Evolutionary conservation across 2,329 filamentous ascomycete genomes (phyloP).

Genomic region (Xylariales sp.): DNA sequence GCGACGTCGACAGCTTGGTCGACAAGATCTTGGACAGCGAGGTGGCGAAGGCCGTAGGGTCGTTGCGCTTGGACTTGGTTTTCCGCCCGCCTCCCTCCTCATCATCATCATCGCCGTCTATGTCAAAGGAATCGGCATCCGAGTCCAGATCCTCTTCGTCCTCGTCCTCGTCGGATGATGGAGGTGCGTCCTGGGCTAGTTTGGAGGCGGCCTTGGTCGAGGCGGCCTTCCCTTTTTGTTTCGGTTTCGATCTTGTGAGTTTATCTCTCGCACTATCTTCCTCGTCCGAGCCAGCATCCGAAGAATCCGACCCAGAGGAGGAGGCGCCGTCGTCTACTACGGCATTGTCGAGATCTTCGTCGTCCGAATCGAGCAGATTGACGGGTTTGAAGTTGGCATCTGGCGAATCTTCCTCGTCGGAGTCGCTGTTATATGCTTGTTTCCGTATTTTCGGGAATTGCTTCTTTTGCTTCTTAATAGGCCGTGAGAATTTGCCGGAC

Average conservation of each 20-base stretch:
- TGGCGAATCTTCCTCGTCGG: constrained; percentile 36
- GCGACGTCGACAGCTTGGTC: constrained; percentile 78
- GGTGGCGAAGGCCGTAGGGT: constrained; percentile 84
- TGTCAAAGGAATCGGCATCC: constrained; percentile 28
- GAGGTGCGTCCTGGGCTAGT: constrained; percentile 16
- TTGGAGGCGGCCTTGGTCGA: constrained; percentile 1
- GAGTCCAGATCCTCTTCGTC: constrained; percentile 23
- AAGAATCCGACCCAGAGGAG: constrained; percentile 17
- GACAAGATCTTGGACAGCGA: constrained; percentile 90
- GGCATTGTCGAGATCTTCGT: constrained; percentile 52
- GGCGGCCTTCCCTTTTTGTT: too few species aligned
- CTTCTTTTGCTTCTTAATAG: constrained; percentile 47
- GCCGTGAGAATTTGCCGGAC: constrained; percentile 30
- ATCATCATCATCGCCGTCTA: constrained; percentile 36
- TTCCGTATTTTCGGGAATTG: too few species aligned
- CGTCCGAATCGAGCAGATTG: constrained; percentile 51
- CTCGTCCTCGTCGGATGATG: constrained; percentile 15
- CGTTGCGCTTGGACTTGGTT: constrained; percentile 77
- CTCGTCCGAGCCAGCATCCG: constrained; percentile 17
- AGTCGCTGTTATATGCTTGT: constrained; percentile 50
- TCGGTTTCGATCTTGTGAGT: constrained; percentile 21
- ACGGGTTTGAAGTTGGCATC: constrained; percentile 44
- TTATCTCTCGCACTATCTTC: constrained; percentile 19
- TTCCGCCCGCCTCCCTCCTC: constrained; percentile 26
- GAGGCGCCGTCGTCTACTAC: constrained; percentile 43